A percentile compares a stretch with the other conserved stretches of the same genome.
These are phyloP conservation scores for Fraxinus xanthoxyloides DNA, from an alignment of 305 asterid genomes.

Conservation along the genomic window DNA sequence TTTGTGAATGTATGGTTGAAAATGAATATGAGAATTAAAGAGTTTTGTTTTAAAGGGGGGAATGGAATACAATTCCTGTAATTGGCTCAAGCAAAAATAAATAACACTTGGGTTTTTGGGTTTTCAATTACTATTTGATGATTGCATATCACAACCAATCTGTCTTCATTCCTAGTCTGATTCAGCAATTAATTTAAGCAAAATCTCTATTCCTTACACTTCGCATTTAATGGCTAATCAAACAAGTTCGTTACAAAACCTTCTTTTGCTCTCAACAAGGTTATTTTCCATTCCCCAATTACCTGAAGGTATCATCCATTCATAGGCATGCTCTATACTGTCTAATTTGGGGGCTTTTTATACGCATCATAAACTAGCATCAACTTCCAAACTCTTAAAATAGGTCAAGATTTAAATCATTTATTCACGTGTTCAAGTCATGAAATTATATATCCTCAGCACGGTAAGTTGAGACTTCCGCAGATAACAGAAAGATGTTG, in stretches of 20 bases:
- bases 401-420: background rate
- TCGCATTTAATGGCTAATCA: background rate
- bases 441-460: background rate
- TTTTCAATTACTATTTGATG: background rate
- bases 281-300: background rate
- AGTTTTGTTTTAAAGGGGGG: background rate
- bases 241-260: background rate
- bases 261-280: background rate
- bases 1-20: too few species aligned
- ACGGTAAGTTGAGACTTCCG: background rate
- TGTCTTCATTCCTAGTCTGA: background rate
- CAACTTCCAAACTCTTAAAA: background rate
- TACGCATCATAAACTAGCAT: background rate
- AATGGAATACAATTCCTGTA: background rate
- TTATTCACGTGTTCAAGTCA: background rate
- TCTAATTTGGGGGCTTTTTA: background rate
- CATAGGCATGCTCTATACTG: background rate
- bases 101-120: background rate
- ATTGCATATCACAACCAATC: background rate
- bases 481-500: background rate
- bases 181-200: background rate
- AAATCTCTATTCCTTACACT: background rate
- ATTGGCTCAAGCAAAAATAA: background rate
- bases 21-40: too few species aligned
- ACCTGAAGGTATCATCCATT: background rate